A percentile compares a stretch with the other conserved stretches of the same genome.
These are phyloP conservation scores for Talaromyces funiculosus DNA, from an alignment of 2,329 filamentous ascomycete genomes.

Conservation along the genomic window DNA sequence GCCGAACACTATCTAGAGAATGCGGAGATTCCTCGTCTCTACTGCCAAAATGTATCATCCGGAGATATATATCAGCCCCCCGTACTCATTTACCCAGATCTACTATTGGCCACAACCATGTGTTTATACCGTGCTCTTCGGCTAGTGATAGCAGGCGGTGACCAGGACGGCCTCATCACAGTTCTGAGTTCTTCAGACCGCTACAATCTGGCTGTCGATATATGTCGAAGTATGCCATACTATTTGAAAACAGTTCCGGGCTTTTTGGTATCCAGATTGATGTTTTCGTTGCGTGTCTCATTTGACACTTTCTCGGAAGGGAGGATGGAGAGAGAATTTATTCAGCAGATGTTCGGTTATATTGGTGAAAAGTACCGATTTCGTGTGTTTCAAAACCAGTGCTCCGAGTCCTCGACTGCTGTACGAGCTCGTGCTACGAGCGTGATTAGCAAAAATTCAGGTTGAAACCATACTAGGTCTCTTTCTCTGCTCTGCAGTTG, in stretches of 20 bases:
- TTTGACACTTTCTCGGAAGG: constrained; percentile 24
- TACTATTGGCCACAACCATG: constrained; percentile 21
- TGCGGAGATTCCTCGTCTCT: constrained; percentile 19
- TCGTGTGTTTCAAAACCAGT: constrained; percentile 21
- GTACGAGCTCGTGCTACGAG: not conserved
- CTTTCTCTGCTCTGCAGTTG: not conserved
- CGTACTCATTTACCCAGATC: constrained; percentile 22
- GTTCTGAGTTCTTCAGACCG: constrained; percentile 21
- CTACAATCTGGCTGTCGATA: constrained; percentile 26
- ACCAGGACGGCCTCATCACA: constrained; percentile 19
- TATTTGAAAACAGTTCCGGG: constrained; percentile 24
- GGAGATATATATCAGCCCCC: constrained; percentile 17
- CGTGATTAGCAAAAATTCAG: too few species aligned
- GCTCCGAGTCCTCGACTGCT: constrained; percentile 17
- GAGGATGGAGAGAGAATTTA: constrained; percentile 23
- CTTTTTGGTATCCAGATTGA: constrained; percentile 24
- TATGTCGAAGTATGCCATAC: constrained; percentile 27
- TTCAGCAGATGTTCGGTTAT: constrained; percentile 21
- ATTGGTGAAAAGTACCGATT: constrained; percentile 21
- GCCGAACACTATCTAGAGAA: constrained; percentile 5
- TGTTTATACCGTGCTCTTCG: constrained; percentile 24
- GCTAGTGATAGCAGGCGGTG: constrained; percentile 20
- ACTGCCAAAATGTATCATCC: constrained; percentile 19
- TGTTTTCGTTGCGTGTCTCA: constrained; percentile 25
- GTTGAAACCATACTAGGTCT: not conserved